Evolutionary conservation across 805 yeast species (phyloP).

Genomic region (Wickerhamomyces tratensis): DNA sequence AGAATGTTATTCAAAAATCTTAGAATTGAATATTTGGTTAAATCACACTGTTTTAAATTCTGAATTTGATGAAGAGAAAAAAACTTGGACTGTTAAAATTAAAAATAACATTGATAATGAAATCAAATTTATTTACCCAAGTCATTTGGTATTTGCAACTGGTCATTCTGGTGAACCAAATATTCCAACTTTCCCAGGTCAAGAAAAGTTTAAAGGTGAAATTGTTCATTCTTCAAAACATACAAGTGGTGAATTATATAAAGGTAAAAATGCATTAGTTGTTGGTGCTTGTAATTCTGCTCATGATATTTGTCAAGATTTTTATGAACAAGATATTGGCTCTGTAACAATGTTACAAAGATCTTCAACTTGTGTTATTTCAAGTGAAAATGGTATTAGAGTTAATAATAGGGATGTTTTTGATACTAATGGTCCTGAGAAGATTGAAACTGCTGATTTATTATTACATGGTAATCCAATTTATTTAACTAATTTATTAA

Average conservation of each 20-base stretch:
- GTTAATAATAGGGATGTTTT: conserved; percentile 23
- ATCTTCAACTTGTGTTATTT: conserved; percentile 33
- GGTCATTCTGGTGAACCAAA: conserved; percentile 38
- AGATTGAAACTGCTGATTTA: conserved; percentile 29
- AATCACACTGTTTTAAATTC: conserved; percentile 23
- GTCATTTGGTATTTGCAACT: conserved; percentile 32
- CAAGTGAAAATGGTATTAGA: conserved; percentile 24
- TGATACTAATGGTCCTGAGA: conserved; percentile 26
- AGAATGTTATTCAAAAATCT: conserved; percentile 28
- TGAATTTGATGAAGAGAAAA: conserved; percentile 18
- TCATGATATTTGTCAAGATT: conserved; percentile 36
- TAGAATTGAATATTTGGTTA: conserved; percentile 31
- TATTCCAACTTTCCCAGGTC: conserved; percentile 29
- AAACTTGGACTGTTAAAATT: conserved; percentile 25
- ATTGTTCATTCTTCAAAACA: conserved; percentile 33
- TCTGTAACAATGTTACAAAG: conserved; percentile 34
- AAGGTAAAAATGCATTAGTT: conserved; percentile 33
- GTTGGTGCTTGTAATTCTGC: conserved; percentile 37
- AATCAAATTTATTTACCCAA: conserved; percentile 19
- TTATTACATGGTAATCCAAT: conserved; percentile 26
- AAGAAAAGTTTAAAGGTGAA: conserved; percentile 27
- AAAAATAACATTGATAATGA: conserved; percentile 19
- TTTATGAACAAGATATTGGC: conserved; percentile 31
- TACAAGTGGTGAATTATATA: conserved; percentile 29
- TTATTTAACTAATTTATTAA: conserved; percentile 22